These are phyloP conservation scores for Pterulicium gracile DNA, from an alignment of 1,284 basidiomycete species.

Conservation along the genomic window DNA sequence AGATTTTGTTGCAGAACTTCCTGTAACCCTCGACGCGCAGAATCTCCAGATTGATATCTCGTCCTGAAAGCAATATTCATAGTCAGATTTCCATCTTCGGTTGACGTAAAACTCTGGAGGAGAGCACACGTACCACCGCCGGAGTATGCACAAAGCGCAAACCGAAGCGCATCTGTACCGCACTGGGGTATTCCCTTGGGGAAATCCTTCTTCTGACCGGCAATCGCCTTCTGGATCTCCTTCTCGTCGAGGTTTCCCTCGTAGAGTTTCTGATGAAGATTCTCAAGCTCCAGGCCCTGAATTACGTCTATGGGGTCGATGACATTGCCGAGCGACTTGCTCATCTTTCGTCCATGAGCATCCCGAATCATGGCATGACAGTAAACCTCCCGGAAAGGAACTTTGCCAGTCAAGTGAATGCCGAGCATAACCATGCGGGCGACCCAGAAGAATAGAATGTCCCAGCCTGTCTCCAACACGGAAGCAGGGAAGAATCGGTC, in stretches of 20 bases:
- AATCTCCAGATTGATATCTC: constrained; percentile 95
- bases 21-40: constrained; percentile 97
- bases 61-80: constrained; percentile 34
- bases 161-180: constrained; percentile 93
- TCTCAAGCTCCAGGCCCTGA: constrained; percentile 74
- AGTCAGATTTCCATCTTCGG: neutral
- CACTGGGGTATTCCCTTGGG: constrained; percentile 99
- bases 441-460: constrained; percentile 99
- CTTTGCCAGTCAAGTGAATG: constrained; percentile 76
- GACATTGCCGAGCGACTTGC: constrained; percentile 96
- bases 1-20: constrained; percentile 99
- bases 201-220: constrained; percentile 98
- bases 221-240: constrained; percentile 86
- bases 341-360: constrained; percentile 98
- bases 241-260: constrained; percentile 93
- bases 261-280: constrained; percentile 80
- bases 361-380: constrained; percentile 99
- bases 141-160: constrained; percentile 93
- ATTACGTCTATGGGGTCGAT: constrained; percentile 98
- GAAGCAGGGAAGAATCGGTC: constrained; percentile 82
- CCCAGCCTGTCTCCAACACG: constrained; percentile 96
- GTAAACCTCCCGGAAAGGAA: constrained; percentile 97
- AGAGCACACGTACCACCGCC: constrained; percentile 51
- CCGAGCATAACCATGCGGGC: constrained; percentile 97
- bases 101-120: constrained; percentile 1